Conservation (phyloP, 331 rosid species). For the Acacia pycnantha region DNA sequence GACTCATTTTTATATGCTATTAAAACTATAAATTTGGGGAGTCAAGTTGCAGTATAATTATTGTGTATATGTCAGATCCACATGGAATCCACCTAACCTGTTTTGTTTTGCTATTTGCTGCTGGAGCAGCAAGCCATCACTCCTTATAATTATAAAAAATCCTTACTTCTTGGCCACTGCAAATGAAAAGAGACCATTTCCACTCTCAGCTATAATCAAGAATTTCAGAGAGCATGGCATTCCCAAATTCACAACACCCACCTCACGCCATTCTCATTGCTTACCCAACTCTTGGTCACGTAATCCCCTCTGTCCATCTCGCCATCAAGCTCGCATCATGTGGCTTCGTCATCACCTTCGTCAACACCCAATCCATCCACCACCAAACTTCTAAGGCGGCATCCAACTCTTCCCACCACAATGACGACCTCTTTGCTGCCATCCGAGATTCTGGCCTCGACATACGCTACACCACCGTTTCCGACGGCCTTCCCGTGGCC, state of each 20-base stretch:
- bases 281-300: conserved; percentile 69
- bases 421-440: conserved; percentile 34
- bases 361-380: conserved; percentile 62
- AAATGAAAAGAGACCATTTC: not conserved
- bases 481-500: conserved; percentile 61
- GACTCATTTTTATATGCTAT: too few relatives aligned
- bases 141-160: not conserved
- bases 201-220: not conserved
- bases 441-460: conserved; percentile 38
- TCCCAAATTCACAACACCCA: conserved; percentile 27
- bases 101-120: not conserved
- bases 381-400: conserved; percentile 33
- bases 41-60: not conserved
- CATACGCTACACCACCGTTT: conserved; percentile 53
- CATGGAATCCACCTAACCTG: not conserved
- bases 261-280: conserved; percentile 64
- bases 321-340: conserved; percentile 58
- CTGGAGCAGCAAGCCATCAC: not conserved
- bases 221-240: not conserved
- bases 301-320: conserved; percentile 57
- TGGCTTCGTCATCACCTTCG: conserved; percentile 57
- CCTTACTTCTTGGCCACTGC: not conserved
- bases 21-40: not conserved
- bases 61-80: not conserved
- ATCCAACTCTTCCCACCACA: not conserved